phyloP scores from a whole-genome alignment of 192 early-diverging fungal genomes.

The Rhizophagus sp. region DNA sequence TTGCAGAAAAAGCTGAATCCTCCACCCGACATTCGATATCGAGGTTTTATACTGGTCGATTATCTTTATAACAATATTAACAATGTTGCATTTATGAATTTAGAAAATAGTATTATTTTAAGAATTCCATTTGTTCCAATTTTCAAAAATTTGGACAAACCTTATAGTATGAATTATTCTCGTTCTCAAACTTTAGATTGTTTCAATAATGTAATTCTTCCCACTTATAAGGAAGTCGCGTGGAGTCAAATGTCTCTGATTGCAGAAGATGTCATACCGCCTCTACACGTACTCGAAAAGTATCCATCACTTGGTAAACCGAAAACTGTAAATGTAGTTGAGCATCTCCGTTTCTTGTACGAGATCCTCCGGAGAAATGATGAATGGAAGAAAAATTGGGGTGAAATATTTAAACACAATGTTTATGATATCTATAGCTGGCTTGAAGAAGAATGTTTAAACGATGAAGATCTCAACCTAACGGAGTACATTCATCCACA shows the following conservation, averaged over 20 bases:
- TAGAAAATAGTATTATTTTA: neutral
- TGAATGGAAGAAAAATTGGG: slow-evolving; percentile 4
- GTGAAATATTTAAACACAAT: neutral
- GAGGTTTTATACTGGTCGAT: slow-evolving; percentile 9
- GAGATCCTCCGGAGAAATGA: neutral
- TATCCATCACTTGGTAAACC: slow-evolving; percentile 21
- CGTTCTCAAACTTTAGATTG: neutral
- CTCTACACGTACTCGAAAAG: neutral
- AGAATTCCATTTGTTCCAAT: slow-evolving; percentile 10
- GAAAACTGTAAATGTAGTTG: neutral
- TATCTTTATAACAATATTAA: slow-evolving; percentile 9
- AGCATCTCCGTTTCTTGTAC: neutral
- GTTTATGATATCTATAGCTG: slow-evolving; percentile 1
- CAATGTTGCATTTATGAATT: too few species aligned
- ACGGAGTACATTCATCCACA: neutral
- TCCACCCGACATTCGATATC: slow-evolving; percentile 8
- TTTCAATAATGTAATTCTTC: neutral
- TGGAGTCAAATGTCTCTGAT: slow-evolving; percentile 15
- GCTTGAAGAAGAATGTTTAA: slow-evolving; percentile 4
- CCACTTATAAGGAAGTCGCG: slow-evolving; percentile 3
- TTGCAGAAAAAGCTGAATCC: neutral
- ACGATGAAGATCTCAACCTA: neutral
- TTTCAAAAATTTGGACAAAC: neutral
- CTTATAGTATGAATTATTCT: neutral
- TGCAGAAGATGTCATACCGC: slow-evolving; percentile 16